These are phyloP conservation scores for Candida patagonica DNA, from an alignment of 805 yeast genomes.

Conservation along the genomic window DNA sequence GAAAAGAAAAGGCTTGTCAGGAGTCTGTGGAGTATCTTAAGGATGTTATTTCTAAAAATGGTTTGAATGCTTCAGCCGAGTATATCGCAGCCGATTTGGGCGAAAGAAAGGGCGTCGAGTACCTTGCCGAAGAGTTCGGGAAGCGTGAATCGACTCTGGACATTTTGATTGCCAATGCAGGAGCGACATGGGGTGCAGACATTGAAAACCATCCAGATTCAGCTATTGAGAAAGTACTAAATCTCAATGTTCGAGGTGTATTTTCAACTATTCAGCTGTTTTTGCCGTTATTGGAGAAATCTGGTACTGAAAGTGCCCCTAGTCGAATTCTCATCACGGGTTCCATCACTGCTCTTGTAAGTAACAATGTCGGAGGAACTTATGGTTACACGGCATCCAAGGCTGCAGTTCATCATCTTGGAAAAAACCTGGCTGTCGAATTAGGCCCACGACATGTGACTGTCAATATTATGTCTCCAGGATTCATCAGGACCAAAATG, in stretches of 20 bases:
- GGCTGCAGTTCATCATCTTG: conserved; percentile 65
- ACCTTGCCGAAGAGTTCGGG: conserved; percentile 35
- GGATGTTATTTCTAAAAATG: conserved; percentile 18
- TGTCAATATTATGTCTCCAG: conserved; percentile 66
- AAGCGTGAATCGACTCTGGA: conserved; percentile 39
- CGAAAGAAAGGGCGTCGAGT: conserved; percentile 37
- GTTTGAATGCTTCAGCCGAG: conserved; percentile 27
- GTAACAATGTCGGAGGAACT: conserved; percentile 40
- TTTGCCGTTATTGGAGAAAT: conserved; percentile 44
- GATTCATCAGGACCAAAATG: conserved; percentile 71
- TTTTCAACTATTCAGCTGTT: conserved; percentile 57
- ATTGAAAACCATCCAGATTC: conserved; percentile 49
- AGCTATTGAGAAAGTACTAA: conserved; percentile 55
- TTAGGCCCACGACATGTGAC: conserved; percentile 59
- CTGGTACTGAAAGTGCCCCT: conserved; percentile 50
- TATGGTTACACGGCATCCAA: conserved; percentile 69
- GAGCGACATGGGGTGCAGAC: conserved; percentile 70
- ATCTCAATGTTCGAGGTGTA: conserved; percentile 58
- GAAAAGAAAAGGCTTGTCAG: conserved; percentile 53
- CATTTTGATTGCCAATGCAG: conserved; percentile 67
- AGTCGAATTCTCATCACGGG: conserved; percentile 58
- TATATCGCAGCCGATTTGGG: conserved; percentile 53
- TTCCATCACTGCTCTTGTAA: conserved; percentile 48
- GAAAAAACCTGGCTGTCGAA: conserved; percentile 52
- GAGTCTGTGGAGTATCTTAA: conserved; percentile 39